Conservation (phyloP, 73 alveolate species). For the Paramecium bursaria region DNA sequence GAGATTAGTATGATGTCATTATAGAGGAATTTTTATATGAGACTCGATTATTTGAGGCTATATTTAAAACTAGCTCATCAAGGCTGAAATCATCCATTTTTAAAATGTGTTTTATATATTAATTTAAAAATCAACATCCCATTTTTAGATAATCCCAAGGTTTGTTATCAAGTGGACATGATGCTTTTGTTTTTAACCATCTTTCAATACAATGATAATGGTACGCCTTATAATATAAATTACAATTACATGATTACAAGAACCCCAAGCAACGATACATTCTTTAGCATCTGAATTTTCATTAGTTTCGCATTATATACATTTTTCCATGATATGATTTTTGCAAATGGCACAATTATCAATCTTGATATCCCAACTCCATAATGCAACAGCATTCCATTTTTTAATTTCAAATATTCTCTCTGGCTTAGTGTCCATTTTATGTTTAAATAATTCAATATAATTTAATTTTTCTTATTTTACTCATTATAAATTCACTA, state of each 20-base stretch:
- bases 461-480: constrained; percentile 1
- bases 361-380: constrained; percentile 97
- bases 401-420: constrained; percentile 87
- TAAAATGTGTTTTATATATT: too few species aligned
- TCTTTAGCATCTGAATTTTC: constrained; percentile 89
- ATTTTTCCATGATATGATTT: constrained; percentile 81
- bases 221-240: constrained; percentile 57
- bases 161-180: constrained; percentile 70
- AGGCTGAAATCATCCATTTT: too few species aligned
- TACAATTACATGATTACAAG: constrained; percentile 91
- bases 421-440: constrained; percentile 57
- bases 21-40: too few species aligned
- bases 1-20: too few species aligned
- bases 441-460: constrained; percentile 17
- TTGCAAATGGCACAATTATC: constrained; percentile 99
- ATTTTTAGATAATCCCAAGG: constrained; percentile 69
- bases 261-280: constrained; percentile 99
- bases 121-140: constrained; percentile 65
- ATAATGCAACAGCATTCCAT: constrained; percentile 95
- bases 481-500: too few species aligned
- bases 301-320: constrained; percentile 97
- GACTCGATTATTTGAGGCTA: too few species aligned
- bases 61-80: too few species aligned
- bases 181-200: constrained; percentile 97
- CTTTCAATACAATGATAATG: constrained; percentile 99